These are phyloP conservation scores for Pichia sp. DNA, from an alignment of 1,139 yeast species.

Conservation along the genomic window DNA sequence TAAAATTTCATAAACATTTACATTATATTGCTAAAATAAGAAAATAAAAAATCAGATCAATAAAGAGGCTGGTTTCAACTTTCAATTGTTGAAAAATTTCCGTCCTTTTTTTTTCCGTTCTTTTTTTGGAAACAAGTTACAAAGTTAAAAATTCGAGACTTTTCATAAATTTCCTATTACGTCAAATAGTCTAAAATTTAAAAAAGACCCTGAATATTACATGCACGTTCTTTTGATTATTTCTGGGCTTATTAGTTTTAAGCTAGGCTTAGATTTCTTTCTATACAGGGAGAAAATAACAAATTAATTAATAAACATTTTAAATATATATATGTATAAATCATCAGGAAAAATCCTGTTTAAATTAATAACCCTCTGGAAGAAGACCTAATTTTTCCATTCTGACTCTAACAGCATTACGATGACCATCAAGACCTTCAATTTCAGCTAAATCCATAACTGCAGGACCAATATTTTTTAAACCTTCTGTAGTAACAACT, in stretches of 20 bases:
- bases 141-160: too few relatives aligned
- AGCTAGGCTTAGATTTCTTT: too few relatives aligned
- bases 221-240: neutral
- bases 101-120: neutral
- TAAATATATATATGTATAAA: too few relatives aligned
- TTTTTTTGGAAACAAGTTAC: neutral
- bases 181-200: too few relatives aligned
- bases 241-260: neutral
- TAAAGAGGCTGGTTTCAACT: neutral
- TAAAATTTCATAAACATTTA: too few relatives aligned
- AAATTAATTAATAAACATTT: too few relatives aligned
- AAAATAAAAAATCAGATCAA: neutral
- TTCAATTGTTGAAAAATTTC: neutral
- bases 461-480: constrained; percentile 83
- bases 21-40: too few relatives aligned
- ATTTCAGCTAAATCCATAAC: constrained; percentile 96
- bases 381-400: constrained; percentile 64
- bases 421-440: constrained; percentile 95
- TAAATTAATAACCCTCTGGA: constrained; percentile 15
- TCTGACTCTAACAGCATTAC: constrained; percentile 92
- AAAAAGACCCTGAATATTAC: too few relatives aligned
- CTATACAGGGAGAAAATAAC: too few relatives aligned
- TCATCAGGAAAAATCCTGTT: neutral
- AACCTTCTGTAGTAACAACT: constrained; percentile 79
- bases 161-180: too few relatives aligned